Conservation (phyloP, 2,329 filamentous ascomycete genomes). For the Penicillium sp. region DNA sequence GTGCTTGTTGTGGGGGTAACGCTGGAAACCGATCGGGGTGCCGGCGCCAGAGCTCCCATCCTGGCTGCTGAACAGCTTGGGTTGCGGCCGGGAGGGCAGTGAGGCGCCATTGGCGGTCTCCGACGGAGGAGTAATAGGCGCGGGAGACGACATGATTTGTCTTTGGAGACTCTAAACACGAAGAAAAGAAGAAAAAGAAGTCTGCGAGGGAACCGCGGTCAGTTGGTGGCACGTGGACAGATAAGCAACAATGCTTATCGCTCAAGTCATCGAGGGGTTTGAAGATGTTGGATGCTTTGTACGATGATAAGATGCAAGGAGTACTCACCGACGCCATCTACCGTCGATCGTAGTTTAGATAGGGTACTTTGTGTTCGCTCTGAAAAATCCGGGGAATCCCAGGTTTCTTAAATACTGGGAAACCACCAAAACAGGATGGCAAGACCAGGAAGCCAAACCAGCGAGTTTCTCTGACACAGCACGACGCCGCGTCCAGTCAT, state of each 20-base stretch:
- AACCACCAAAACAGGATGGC: not conserved
- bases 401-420: not conserved
- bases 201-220: constrained; percentile 10
- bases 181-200: constrained; percentile 15
- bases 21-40: constrained; percentile 44
- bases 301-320: constrained; percentile 3
- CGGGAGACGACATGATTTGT: constrained; percentile 32
- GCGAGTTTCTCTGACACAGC: not conserved
- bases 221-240: constrained; percentile 8
- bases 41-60: constrained; percentile 39
- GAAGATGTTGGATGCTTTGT: not conserved
- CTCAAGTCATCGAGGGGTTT: not conserved
- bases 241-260: constrained; percentile 18
- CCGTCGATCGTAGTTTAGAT: constrained; percentile 5
- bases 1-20: constrained; percentile 54
- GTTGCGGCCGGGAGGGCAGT: constrained; percentile 29
- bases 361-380: not conserved
- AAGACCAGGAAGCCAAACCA: not conserved
- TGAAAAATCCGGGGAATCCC: constrained; percentile 23
- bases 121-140: constrained; percentile 26
- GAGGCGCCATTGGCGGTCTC: constrained; percentile 28
- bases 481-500: constrained; percentile 11
- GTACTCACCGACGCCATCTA: constrained; percentile 24
- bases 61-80: constrained; percentile 33
- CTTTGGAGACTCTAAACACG: constrained; percentile 16